A percentile compares a stretch with the other conserved stretches of the same genome.
Evolutionary conservation across 2,329 filamentous ascomycete species (phyloP).

Genomic region (Ophiostoma tasmaniense): DNA sequence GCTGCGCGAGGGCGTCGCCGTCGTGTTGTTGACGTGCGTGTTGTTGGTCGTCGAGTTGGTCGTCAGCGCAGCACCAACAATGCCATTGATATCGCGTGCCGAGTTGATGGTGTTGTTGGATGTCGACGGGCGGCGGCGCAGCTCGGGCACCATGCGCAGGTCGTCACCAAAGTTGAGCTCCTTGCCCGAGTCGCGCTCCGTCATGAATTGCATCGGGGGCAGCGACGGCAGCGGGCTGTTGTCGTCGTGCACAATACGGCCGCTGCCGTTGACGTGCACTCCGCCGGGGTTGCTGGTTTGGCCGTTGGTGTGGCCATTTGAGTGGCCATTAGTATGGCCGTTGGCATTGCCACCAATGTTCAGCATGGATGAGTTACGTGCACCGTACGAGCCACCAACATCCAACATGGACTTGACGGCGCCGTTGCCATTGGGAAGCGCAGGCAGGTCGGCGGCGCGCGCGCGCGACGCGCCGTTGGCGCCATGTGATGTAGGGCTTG

Average conservation of each 20-base stretch:
- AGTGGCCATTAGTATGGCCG: not conserved
- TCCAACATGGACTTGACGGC: conserved; percentile 14
- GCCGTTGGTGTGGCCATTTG: not conserved
- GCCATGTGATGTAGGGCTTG: not conserved
- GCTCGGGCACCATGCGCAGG: conserved; percentile 18
- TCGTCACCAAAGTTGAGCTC: conserved; percentile 19
- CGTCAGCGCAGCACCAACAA: conserved; percentile 14
- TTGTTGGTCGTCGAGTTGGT: conserved; percentile 1
- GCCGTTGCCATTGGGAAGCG: not conserved
- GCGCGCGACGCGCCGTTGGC: not conserved
- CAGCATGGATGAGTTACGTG: conserved; percentile 11
- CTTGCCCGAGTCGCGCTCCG: conserved; percentile 20
- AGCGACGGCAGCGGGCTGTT: conserved; percentile 15
- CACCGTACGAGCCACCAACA: conserved; percentile 8
- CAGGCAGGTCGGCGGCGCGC: not conserved
- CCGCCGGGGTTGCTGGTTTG: conserved; percentile 6
- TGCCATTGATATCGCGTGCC: conserved; percentile 15
- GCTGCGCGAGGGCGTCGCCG: not conserved
- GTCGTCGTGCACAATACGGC: conserved; percentile 13
- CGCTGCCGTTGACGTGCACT: conserved; percentile 8
- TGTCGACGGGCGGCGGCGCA: conserved; percentile 23
- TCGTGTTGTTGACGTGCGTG: not conserved
- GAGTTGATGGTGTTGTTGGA: conserved; percentile 23
- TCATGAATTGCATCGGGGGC: conserved; percentile 20
- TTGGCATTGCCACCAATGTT: not conserved